A percentile compares a stretch with the other conserved stretches of the same genome.
Conservation (phyloP, 2,329 filamentous ascomycete genomes). For the Xylaria sp. region DNA sequence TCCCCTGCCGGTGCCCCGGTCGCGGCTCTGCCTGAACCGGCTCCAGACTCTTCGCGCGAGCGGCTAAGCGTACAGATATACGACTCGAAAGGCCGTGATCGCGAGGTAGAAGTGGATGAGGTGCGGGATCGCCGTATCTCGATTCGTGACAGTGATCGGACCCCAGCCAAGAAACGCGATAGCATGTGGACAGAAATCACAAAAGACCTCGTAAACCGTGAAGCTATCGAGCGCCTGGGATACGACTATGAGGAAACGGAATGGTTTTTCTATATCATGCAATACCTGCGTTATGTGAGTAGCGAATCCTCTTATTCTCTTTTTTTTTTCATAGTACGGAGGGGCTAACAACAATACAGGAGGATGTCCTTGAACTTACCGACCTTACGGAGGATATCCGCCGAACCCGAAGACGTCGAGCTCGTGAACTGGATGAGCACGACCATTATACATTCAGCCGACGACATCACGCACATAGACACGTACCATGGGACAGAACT, state of each 20-base stretch:
- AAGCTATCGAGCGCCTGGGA: slow-evolving; percentile 84
- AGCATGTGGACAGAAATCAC: slow-evolving; percentile 98
- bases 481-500: slow-evolving; percentile 51
- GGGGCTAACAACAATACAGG: slow-evolving; percentile 63
- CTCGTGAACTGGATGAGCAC: slow-evolving; percentile 67
- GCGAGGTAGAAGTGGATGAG: slow-evolving; percentile 65
- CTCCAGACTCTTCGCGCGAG: slow-evolving; percentile 44
- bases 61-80: slow-evolving; percentile 59
- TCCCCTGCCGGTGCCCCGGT: slow-evolving; percentile 48
- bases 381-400: slow-evolving; percentile 86
- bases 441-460: slow-evolving; percentile 63
- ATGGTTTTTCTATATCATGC: slow-evolving; percentile 90
- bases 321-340: slow-evolving; percentile 1
- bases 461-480: slow-evolving; percentile 51
- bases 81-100: slow-evolving; percentile 52
- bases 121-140: slow-evolving; percentile 62
- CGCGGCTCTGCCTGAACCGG: slow-evolving; percentile 48
- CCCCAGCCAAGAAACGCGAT: slow-evolving; percentile 58
- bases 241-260: slow-evolving; percentile 94
- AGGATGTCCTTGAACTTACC: slow-evolving; percentile 86
- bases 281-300: slow-evolving; percentile 88
- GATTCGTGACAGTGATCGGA: slow-evolving; percentile 50
- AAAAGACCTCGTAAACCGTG: slow-evolving; percentile 86
- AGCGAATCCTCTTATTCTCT: not conserved
- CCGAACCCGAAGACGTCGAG: slow-evolving; percentile 64